phyloP scores from a whole-genome alignment of 768 basidiomycete genomes.

The Rhizopogon rudus region DNA sequence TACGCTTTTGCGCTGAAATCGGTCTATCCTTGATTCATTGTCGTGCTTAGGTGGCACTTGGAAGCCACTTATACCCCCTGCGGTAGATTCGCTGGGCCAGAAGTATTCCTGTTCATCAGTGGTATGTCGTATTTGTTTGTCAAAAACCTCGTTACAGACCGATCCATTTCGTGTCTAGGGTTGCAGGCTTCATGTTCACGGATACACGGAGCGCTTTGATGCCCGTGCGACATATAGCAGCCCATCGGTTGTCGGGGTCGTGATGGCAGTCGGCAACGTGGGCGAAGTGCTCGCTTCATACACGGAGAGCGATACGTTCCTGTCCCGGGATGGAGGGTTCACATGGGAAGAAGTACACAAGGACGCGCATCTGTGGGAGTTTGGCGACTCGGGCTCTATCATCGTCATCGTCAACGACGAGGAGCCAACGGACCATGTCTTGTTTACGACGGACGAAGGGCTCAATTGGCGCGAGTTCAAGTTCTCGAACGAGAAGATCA shows the following conservation, averaged over 20 bases:
- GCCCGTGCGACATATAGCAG: constrained; percentile 91
- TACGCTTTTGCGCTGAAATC: constrained; percentile 22
- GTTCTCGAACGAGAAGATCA: constrained; percentile 67
- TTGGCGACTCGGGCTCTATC: constrained; percentile 94
- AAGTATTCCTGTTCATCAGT: constrained; percentile 65
- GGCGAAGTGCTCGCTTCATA: constrained; percentile 80
- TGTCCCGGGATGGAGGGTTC: constrained; percentile 94
- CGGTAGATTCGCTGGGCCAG: constrained; percentile 67
- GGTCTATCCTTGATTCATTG: neutral
- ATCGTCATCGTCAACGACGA: constrained; percentile 95
- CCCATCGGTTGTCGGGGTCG: constrained; percentile 84
- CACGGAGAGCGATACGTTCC: constrained; percentile 88
- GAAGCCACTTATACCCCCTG: constrained; percentile 77
- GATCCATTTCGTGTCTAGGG: constrained; percentile 38
- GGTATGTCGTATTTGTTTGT: constrained; percentile 33
- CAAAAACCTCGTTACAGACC: neutral
- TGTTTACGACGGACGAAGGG: constrained; percentile 91
- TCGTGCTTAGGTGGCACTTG: constrained; percentile 66
- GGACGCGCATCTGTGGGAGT: constrained; percentile 96
- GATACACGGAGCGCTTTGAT: constrained; percentile 91
- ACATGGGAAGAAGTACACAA: constrained; percentile 99
- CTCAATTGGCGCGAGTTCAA: constrained; percentile 82
- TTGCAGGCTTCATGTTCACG: constrained; percentile 89
- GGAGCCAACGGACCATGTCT: constrained; percentile 80
- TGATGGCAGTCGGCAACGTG: constrained; percentile 97